Conservation (phyloP, 1,139 yeast genomes). For the Hyphopichia fennica region DNA sequence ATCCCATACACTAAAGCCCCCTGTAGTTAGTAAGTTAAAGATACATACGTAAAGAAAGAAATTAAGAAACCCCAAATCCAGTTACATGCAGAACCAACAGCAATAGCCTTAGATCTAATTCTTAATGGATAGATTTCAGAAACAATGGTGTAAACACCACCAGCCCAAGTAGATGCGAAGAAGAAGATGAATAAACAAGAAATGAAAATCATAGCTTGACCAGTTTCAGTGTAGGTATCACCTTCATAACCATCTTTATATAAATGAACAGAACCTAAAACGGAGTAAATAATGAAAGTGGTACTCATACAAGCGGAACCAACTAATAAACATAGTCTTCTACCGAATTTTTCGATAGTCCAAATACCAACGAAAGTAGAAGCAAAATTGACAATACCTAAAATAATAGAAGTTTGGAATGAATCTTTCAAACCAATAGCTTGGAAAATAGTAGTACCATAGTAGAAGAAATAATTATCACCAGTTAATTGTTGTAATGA, state of each 20-base stretch:
- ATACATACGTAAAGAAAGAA: constrained; percentile 54
- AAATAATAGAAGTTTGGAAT: constrained; percentile 70
- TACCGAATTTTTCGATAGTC: constrained; percentile 67
- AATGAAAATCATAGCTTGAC: constrained; percentile 72
- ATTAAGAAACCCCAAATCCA: constrained; percentile 81
- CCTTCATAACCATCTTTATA: constrained; percentile 50
- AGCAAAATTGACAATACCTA: constrained; percentile 74
- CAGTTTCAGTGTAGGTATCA: constrained; percentile 44
- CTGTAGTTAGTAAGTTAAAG: background rate
- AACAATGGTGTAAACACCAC: constrained; percentile 72
- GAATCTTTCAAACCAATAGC: constrained; percentile 75
- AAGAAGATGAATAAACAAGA: constrained; percentile 76
- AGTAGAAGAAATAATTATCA: constrained; percentile 79
- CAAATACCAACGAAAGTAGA: constrained; percentile 69
- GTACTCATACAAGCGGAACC: constrained; percentile 51
- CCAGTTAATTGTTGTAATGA: constrained; percentile 78
- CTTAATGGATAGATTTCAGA: constrained; percentile 80
- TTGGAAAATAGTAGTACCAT: constrained; percentile 74
- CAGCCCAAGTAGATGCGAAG: constrained; percentile 87
- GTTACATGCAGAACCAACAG: constrained; percentile 71
- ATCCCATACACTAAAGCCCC: too few species aligned
- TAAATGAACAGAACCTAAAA: constrained; percentile 57
- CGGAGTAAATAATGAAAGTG: constrained; percentile 59
- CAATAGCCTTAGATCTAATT: constrained; percentile 77
- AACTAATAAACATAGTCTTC: constrained; percentile 62